Conservation (phyloP, 1,284 basidiomycete genomes). For the Ganoderma lucidum region DNA sequence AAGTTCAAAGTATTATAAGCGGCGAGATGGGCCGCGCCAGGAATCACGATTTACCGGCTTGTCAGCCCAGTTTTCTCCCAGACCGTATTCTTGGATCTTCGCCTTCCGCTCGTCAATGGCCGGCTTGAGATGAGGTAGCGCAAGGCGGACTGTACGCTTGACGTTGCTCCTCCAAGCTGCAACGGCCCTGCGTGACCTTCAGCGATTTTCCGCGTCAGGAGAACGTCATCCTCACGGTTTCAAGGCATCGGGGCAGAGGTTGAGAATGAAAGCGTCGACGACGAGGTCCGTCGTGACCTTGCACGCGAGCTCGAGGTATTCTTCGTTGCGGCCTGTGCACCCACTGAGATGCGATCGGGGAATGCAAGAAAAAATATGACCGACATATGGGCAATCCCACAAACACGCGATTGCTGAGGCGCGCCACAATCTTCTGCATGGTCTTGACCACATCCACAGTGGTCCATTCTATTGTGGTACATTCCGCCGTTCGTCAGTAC, state of each 20-base stretch:
- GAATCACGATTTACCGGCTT: conserved; percentile 32
- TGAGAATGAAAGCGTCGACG: conserved; percentile 7
- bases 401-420: conserved; percentile 40
- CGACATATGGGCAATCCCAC: conserved; percentile 36
- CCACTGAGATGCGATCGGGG: no score
- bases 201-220: background rate
- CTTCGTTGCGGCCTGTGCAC: conserved; percentile 32
- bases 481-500: no score
- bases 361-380: background rate
- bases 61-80: conserved; percentile 31
- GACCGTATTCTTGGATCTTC: conserved; percentile 28
- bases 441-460: conserved; percentile 21
- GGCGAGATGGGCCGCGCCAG: background rate
- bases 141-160: background rate
- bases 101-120: conserved; percentile 31
- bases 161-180: background rate
- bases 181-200: background rate
- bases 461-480: conserved; percentile 33
- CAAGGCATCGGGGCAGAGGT: background rate
- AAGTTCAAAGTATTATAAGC: background rate
- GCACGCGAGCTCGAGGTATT: conserved; percentile 18
- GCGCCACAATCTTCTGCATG: conserved; percentile 36
- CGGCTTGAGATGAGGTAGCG: conserved; percentile 19
- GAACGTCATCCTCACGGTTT: background rate
- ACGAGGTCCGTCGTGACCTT: conserved; percentile 21